phyloP scores from a whole-genome alignment of 176 grass and related monocot species.

The Musa acuminata region DNA sequence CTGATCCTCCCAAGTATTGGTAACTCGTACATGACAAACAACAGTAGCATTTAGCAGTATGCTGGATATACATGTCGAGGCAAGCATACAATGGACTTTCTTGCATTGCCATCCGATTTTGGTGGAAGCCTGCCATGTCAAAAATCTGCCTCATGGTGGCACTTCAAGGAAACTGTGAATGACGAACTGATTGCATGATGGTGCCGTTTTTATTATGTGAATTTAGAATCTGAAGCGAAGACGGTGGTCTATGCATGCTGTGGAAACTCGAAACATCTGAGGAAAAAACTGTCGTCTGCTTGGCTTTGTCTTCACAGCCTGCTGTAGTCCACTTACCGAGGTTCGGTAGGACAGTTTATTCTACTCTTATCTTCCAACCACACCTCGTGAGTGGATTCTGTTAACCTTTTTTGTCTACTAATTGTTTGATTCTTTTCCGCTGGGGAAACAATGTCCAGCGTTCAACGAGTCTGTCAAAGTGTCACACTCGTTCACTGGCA shows the following conservation, averaged over 20 bases:
- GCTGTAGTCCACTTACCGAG: too few relatives aligned
- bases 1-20: not conserved
- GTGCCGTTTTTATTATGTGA: not conserved
- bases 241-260: not conserved
- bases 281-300: not conserved
- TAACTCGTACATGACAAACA: not conserved
- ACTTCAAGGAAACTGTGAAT: too few relatives aligned
- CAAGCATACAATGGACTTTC: not conserved
- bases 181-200: not conserved
- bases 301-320: too few relatives aligned
- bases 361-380: too few relatives aligned
- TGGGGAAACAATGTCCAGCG: too few relatives aligned
- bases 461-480: not conserved
- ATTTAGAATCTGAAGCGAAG: not conserved
- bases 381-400: too few relatives aligned
- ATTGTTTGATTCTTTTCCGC: too few relatives aligned
- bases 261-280: not conserved
- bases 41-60: not conserved
- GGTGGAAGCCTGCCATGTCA: too few relatives aligned
- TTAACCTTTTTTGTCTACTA: too few relatives aligned
- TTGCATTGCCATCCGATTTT: not conserved
- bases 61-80: not conserved
- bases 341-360: too few relatives aligned
- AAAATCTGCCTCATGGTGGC: too few relatives aligned
- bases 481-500: not conserved